Evolutionary conservation across 345 rosid genomes (phyloP), one percentile per base, ranked within the genome.

Genomic region (Psidium friedrichsthalianum): DNA sequence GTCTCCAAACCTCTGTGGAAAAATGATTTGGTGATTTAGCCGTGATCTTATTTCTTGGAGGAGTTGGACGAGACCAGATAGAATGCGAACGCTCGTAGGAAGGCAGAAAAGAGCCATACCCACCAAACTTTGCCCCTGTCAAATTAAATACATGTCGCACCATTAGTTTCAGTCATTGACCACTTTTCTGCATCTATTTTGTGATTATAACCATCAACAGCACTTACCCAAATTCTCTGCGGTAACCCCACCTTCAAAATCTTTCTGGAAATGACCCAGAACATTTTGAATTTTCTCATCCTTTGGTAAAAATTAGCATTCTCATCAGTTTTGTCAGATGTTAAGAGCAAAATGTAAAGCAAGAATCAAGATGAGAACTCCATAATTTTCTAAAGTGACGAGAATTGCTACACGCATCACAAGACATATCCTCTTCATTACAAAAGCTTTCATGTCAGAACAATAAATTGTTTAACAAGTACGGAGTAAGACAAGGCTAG

Each of bases 81-180:
- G 87, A 83, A 52, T 90, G 86, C 4, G 87, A 85, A 52, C 90
- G 87, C 81, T 89, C 91, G 85, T 91, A 84, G 61, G 90, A 56
- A 82, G 92, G 93, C 89, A 96, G 90, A 91, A 96, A 96, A 36
- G 98, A 91, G 86, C 99, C 98, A 89, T 93, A 94, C 20, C 89
- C 91, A 86, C 90, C 92, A 89, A 85, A 89, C 84, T 61, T 90
- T 52, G 94, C 86, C 89, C 98, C 98, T 96, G 91, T 32, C 83
- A 88, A 85, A 90, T 82, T 82, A 89, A 87, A 84, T 74, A 14
- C 83, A 86, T 32, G 84, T 56, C 64, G 69, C 51, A 36, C 80
- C 83, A 82, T 55, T 87, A 85, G 54, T 76, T 64, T 82, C 69
- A 82, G 84, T 22, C 86, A 78, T 8, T 27, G 42, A 56, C 49